Percentiles rank a stretch among this genome's conserved stretches.
Conservation (phyloP, 106 monocot species). For the Cymbidium sinense region DNA sequence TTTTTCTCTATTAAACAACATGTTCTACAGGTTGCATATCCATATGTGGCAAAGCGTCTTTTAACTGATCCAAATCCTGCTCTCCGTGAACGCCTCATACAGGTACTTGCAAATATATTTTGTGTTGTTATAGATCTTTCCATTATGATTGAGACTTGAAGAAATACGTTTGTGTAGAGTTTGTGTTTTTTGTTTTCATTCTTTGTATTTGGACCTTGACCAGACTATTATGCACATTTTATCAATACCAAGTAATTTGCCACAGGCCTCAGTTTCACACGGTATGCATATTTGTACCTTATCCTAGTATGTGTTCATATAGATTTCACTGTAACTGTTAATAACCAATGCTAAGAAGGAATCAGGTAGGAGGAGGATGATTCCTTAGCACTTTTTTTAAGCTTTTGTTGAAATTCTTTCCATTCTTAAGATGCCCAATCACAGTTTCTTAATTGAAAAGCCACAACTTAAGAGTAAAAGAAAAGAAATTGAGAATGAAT, state of each 20-base stretch:
- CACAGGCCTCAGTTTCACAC: too few relatives aligned
- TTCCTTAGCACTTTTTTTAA: neutral
- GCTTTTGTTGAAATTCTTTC: too few relatives aligned
- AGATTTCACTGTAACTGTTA: too few relatives aligned
- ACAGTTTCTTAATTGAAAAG: neutral
- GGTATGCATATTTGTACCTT: too few relatives aligned
- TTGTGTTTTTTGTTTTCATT: too few relatives aligned
- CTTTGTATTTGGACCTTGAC: too few relatives aligned
- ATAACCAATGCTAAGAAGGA: too few relatives aligned
- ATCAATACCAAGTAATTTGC: too few relatives aligned
- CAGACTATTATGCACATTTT: too few relatives aligned
- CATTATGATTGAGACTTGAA: neutral
- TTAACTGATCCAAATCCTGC: slow-evolving; percentile 97
- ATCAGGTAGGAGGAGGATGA: too few relatives aligned
- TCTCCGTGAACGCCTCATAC: slow-evolving; percentile 93
- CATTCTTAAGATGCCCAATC: neutral
- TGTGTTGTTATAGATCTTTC: neutral
- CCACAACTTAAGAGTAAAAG: neutral
- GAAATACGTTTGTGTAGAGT: neutral
- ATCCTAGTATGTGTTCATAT: too few relatives aligned
- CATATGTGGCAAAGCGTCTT: slow-evolving; percentile 94
- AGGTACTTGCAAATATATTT: slow-evolving; percentile 28
- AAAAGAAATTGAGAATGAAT: neutral
- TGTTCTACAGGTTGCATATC: slow-evolving; percentile 80
- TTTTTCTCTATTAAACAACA: neutral